Percentiles rank a stretch among this genome's conserved stretches.
These are phyloP conservation scores for Sphagnum fallax DNA, from an alignment of 228 moss, liverwort and hornwort genomes.

Conservation along the genomic window DNA sequence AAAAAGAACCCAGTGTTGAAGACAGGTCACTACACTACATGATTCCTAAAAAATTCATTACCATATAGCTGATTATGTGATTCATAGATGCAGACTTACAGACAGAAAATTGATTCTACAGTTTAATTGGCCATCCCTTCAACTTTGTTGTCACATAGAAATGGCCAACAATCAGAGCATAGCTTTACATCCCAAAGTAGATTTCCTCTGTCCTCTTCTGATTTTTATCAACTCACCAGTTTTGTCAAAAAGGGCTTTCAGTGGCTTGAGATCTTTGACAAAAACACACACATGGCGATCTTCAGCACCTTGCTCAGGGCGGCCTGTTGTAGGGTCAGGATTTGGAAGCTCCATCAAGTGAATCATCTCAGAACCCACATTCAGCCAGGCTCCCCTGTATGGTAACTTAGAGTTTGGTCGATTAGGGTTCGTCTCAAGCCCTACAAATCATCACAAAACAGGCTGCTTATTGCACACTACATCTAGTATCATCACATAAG, in stretches of 20 bases:
- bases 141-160: too few relatives aligned
- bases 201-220: too few relatives aligned
- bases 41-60: too few relatives aligned
- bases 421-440: constrained; percentile 15
- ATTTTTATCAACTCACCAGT: background rate
- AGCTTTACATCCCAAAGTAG: too few relatives aligned
- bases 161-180: too few relatives aligned
- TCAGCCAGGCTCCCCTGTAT: constrained; percentile 34
- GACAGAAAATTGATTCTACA: too few relatives aligned
- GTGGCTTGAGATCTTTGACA: background rate
- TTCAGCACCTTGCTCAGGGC: constrained; percentile 28
- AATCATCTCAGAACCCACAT: constrained; percentile 22
- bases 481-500: background rate
- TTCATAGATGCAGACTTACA: too few relatives aligned
- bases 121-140: too few relatives aligned
- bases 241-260: background rate
- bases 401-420: constrained; percentile 23
- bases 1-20: too few relatives aligned
- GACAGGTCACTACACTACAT: too few relatives aligned
- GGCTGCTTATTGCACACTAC: background rate
- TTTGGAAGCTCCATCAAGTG: constrained; percentile 40
- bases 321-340: constrained; percentile 23
- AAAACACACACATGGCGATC: constrained; percentile 32
- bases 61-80: too few relatives aligned
- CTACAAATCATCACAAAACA: constrained; percentile 3